Conservation (phyloP, 306 rosid genomes). For the Quercus glauca region DNA sequence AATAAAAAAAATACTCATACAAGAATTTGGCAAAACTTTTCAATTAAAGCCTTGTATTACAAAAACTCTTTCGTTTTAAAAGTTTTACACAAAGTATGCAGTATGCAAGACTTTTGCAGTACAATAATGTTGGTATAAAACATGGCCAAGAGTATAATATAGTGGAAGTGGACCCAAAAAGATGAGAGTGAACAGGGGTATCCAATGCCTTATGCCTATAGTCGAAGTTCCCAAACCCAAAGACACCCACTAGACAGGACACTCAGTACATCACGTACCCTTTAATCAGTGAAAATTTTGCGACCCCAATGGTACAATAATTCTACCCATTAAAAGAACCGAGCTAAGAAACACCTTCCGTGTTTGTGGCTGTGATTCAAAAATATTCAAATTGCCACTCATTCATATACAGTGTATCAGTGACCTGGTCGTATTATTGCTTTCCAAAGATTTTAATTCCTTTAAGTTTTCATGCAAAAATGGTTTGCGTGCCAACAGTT, state of each 20-base stretch:
- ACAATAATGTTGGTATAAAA: neutral
- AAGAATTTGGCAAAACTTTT: too few species aligned
- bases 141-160: neutral
- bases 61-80: too few species aligned
- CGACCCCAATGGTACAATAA: neutral
- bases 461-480: neutral
- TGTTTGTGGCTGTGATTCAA: neutral
- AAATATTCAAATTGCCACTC: neutral
- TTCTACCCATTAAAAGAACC: neutral
- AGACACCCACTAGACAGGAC: neutral
- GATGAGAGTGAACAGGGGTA: neutral
- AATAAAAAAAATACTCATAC: too few species aligned
- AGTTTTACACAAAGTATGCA: too few species aligned
- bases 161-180: neutral
- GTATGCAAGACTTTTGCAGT: neutral
- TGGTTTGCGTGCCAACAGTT: too few species aligned
- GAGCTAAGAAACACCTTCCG: neutral
- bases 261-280: neutral
- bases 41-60: too few species aligned
- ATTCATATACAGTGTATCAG: neutral
- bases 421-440: neutral
- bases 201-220: neutral
- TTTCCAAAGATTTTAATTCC: neutral
- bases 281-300: neutral
- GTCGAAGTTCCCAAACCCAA: neutral